Evolutionary conservation across 805 yeast species (phyloP).

Genomic region (Candida wancherniae): DNA sequence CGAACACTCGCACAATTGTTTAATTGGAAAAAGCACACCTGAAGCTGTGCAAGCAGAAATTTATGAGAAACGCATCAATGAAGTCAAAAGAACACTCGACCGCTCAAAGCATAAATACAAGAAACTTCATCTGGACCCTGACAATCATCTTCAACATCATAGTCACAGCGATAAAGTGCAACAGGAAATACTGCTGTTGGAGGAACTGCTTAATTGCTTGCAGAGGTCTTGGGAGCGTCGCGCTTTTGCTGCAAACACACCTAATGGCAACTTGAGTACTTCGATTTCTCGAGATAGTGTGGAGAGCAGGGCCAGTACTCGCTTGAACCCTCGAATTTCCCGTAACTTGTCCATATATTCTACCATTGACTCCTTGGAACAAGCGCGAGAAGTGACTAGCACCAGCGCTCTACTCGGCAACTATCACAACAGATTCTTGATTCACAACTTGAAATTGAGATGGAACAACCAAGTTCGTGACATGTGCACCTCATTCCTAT

Average conservation of each 20-base stretch:
- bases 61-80: slow-evolving; percentile 23
- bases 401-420: slow-evolving; percentile 23
- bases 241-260: too few relatives aligned
- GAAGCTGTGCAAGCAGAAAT: slow-evolving; percentile 49
- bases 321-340: slow-evolving; percentile 2
- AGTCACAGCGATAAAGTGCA: too few relatives aligned
- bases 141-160: too few relatives aligned
- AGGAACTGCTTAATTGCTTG: too few relatives aligned
- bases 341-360: slow-evolving; percentile 24
- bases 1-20: slow-evolving; percentile 62
- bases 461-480: slow-evolving; percentile 76
- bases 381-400: slow-evolving; percentile 21
- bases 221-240: too few relatives aligned
- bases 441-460: slow-evolving; percentile 67
- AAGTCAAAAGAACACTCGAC: too few relatives aligned
- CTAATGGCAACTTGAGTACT: too few relatives aligned
- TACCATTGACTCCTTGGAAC: slow-evolving; percentile 23
- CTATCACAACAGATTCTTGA: slow-evolving; percentile 64
- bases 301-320: slow-evolving; percentile 5
- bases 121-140: too few relatives aligned
- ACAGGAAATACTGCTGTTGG: too few relatives aligned
- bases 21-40: slow-evolving; percentile 49
- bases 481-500: slow-evolving; percentile 53
- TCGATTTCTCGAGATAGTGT: too few relatives aligned
- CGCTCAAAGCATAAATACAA: slow-evolving; percentile 12